Base-by-base conservation (phyloP, 352 stramenopile genomes). In the Aphanomyces invadans region DNA sequence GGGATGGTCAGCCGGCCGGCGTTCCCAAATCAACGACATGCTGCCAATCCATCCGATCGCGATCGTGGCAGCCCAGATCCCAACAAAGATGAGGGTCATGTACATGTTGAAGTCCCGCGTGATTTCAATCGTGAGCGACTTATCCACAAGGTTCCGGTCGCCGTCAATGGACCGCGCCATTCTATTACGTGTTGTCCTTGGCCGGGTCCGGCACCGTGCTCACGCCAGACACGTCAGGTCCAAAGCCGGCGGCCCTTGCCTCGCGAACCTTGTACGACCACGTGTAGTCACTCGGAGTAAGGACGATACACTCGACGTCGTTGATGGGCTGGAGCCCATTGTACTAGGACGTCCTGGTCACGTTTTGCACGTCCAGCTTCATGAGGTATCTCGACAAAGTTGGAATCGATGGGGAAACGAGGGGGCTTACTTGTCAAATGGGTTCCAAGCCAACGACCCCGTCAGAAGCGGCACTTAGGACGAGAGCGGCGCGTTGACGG, bases 1-100 rank as follows among this genome's bases (percentile, higher is more conserved):
- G 36, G 60, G 60, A 4, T 49, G 56, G 49, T 67, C 60, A 3
- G 46, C 42, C 7, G 60, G 60, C 11, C 46, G 26, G 32, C 60
- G 60, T 3, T 57, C 11, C 60, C 60, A 67, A 29, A 67, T 67
- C 4, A 67, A 38, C 33, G 46, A 55, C 60, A 67, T 67, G 32
- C 60, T 67, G 45, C 60, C 60, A 48, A 67, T 67, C 17, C 53
- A 67, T 3, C 60, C 60, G n/a, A 67, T 31, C 28, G 60, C 38
- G 21, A 67, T 67, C 0, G 60, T 67, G 3, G 57, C 60, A 23
- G 60, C 52, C 60, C 60, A 67, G 2, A 67, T 67, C 0, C 60
- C 60, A 32, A 67, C 29, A 57, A 57, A 57, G 11, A 57, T 21
- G 4, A 67, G 32, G 21, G 33, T 42, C 19, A 56, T 67, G 45